A percentile compares a stretch with the other conserved stretches of the same genome.
Conservation (phyloP, 2,329 filamentous ascomycete species). For the Beauveria sp. region DNA sequence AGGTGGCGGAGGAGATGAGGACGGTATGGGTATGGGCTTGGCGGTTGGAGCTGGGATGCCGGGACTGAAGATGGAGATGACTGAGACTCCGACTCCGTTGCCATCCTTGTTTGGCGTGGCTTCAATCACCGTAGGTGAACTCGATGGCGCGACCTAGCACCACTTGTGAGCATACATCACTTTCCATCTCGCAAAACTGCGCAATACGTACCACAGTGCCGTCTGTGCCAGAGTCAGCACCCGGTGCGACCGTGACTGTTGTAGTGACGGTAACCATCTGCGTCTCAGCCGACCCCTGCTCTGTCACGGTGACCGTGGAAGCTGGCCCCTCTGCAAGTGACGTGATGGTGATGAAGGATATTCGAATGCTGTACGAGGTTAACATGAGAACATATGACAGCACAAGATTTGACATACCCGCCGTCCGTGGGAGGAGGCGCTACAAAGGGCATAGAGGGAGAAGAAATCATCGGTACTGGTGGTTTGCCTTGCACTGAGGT, state of each 20-base stretch:
- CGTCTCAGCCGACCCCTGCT: not conserved
- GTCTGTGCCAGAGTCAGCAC: not conserved
- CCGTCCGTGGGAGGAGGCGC: not conserved
- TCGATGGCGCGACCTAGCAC: not conserved
- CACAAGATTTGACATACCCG: not conserved
- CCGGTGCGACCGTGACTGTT: not conserved
- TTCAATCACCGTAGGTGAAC: not conserved
- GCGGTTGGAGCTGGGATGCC: not conserved
- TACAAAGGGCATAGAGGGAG: no score
- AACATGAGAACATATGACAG: not conserved
- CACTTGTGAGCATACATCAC: no score
- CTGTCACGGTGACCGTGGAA: not conserved
- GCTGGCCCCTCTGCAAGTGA: not conserved
- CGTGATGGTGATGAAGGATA: conserved; percentile 1
- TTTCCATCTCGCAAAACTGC: no score
- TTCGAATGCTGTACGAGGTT: not conserved
- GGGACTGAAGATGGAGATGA: conserved; percentile 7
- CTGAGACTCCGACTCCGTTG: conserved; percentile 23
- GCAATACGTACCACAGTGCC: no score
- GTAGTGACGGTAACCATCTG: not conserved
- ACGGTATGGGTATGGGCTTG: not conserved
- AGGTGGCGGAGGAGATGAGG: conserved; percentile 1
- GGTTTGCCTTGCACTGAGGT: no score
- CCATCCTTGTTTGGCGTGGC: conserved; percentile 16
- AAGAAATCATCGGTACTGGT: no score